Evolutionary conservation across 2,329 filamentous ascomycete species (phyloP), one percentile per base, ranked within the genome.

Genomic region (Aureobasidium sp.): DNA sequence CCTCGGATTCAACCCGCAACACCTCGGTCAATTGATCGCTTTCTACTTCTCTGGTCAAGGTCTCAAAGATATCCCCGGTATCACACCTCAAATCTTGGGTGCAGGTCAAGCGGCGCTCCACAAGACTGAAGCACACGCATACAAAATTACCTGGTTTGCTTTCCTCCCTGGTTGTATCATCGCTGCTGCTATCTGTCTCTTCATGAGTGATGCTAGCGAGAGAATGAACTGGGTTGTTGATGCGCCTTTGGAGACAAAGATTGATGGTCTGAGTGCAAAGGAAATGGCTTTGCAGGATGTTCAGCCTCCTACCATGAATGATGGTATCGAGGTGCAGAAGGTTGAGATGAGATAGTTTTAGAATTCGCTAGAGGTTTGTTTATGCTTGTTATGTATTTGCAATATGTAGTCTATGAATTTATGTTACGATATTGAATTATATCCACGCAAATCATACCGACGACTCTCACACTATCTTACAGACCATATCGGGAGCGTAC

Each of bases 221-320:
- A 39, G 45, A 49, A 49, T 49, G 45, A 49, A 49, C 11, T 49
- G 45, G 45, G 45, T 49, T 6, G 45, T 49, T 6, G 45, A 49
- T 39, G 45, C 45, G 0, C 45, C 45, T 16, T 34, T 49, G 2
- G 45, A 49, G 32, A 17, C 45, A 7, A 39, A 49, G 22, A 2
- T 11, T 30, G 45, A 49, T 39, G 25, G 14, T 1, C 45, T 49
- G 19, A 27, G 32, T 7, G 45, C 22, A 8, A 49, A 49, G 21
- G 38, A 50, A 16, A 17, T n/a, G 5, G 41, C 41, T 6, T 34
- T 34, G 17, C 27, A 47, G 21, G 17, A n/a, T 5, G 24, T 47
- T 19, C 29, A 47, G 19, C 32, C 30, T 37, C 42, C 42, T 2
- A 47, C 42, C 10, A 4, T 35, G 19, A 17, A 34, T 12, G 42